Conservation (phyloP, 139 green algal species). For the Bryopsis sp. region DNA sequence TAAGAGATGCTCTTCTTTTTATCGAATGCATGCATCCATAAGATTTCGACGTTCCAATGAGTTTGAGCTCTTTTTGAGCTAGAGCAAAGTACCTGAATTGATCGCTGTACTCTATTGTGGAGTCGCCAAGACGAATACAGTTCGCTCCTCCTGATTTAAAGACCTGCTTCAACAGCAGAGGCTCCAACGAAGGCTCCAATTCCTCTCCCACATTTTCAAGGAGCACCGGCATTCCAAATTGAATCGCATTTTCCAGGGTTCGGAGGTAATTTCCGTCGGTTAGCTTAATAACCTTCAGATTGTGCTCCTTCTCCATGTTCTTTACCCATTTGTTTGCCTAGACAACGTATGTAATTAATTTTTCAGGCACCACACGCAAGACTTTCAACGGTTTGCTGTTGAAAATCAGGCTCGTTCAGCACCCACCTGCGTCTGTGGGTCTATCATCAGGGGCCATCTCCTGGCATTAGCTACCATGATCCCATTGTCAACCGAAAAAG, state of each 20-base stretch:
- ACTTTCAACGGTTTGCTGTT: too few species aligned
- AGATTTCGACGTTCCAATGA: too few species aligned
- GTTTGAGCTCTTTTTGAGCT: neutral
- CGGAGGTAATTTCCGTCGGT: conserved; percentile 36
- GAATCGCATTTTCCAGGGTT: conserved; percentile 37
- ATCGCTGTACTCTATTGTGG: conserved; percentile 29
- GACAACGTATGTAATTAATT: too few species aligned
- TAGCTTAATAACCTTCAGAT: conserved; percentile 34
- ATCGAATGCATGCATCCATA: too few species aligned
- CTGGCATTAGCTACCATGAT: conserved; percentile 38
- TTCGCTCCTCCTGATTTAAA: conserved; percentile 38
- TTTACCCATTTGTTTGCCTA: conserved; percentile 42
- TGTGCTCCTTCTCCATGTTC: conserved; percentile 35
- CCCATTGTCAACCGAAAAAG: conserved; percentile 59
- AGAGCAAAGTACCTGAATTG: conserved; percentile 33
- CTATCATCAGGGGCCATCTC: conserved; percentile 52
- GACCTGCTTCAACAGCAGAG: conserved; percentile 37
- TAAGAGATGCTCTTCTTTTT: too few species aligned
- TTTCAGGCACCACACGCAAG: neutral
- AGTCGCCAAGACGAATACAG: conserved; percentile 36
- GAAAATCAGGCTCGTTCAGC: neutral
- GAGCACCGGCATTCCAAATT: conserved; percentile 37
- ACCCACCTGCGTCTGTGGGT: conserved; percentile 36
- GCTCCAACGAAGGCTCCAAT: conserved; percentile 37
- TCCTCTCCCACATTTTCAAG: conserved; percentile 42